These are phyloP conservation scores for Anaeramoeba flamelloides DNA, from an alignment of 78 protist genomes.

Conservation along the genomic window DNA sequence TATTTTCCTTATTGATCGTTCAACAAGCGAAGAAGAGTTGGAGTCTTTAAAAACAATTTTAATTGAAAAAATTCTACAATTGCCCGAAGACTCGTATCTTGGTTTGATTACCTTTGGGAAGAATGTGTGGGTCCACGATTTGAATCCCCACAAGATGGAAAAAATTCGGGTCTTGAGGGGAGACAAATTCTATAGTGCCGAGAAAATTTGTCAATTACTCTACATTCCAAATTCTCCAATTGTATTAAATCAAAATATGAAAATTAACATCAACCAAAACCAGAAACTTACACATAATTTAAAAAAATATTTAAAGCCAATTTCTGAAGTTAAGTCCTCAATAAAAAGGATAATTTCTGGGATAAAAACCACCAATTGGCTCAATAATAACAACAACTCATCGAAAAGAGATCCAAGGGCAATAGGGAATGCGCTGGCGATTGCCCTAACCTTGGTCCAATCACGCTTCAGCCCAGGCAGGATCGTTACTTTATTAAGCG, in stretches of 20 bases:
- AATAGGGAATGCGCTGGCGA: slow-evolving; percentile 6
- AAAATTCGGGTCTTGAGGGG: background rate
- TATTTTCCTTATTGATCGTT: slow-evolving; percentile 70
- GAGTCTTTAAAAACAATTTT: slow-evolving; percentile 55
- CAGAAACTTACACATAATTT: background rate
- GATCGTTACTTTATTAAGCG: background rate
- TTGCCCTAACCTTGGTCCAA: slow-evolving; percentile 7
- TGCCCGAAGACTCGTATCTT: slow-evolving; percentile 65
- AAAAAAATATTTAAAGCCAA: slow-evolving; percentile 56
- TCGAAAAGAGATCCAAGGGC: background rate
- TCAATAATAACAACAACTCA: slow-evolving; percentile 43
- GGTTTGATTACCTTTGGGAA: slow-evolving; percentile 90
- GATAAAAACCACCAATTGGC: slow-evolving; percentile 72
- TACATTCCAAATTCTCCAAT: background rate
- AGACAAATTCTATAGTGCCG: background rate
- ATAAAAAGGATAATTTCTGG: slow-evolving; percentile 66
- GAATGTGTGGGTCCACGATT: slow-evolving; percentile 26
- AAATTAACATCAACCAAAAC: background rate
- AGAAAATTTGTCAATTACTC: background rate
- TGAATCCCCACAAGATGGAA: background rate
- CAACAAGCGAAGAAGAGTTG: slow-evolving; percentile 59
- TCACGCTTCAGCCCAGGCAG: background rate
- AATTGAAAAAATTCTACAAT: slow-evolving; percentile 44
- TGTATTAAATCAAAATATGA: background rate
- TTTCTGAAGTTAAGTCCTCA: slow-evolving; percentile 55